Evolutionary conservation across 768 basidiomycete genomes (phyloP), one percentile per base, ranked within the genome.

Genomic region (Serendipita vermifera): DNA sequence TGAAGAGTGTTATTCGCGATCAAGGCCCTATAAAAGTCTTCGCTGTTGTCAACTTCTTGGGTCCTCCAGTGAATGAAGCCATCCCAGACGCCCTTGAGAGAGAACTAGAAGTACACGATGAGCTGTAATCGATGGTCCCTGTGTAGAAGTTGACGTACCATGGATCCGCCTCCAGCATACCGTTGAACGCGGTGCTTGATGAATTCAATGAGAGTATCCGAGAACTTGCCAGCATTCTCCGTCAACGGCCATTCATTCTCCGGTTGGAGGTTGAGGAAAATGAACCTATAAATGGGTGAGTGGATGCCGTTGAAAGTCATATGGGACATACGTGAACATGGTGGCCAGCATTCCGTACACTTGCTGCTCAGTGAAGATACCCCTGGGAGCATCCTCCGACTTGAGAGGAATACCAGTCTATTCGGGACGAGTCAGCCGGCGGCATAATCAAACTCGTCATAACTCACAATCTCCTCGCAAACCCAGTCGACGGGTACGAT

Each of bases 351-450:
- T 80, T 15, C 73, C 67, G 60, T 77, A 85, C 39, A 90, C 68
- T 62, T 85, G 76, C 38, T 69, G 61, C 31, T 81, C 73, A 2
- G 82, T 82, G 62, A 79, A 85, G 33, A 70, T 69, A n/a, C 82
- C 86, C n/a, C 71, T 62, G 22, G 73, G 71, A 13, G 74, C 64
- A 2, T 73, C 61, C 55, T 75, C 75, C 1, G 76, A 77, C 69
- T 83, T 86, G 55, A 89, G 70, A n/a, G 72, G 66, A 57, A 90
- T 80, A 13, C 85, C 85, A 57, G 81, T 82, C 86, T 88, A 51
- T n/a, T n/a, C n/a, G n/a, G 22, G 15, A 51, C n/a, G 46, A 7
- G 22, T 22, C 20, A 51, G 20, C 9, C 5, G 20, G 31, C 7
- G 22, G n/a, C 22, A 26, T 26, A 14, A 58, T 36, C 35, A 9